Percentiles rank a stretch among this genome's conserved stretches.
Evolutionary conservation across 2,329 filamentous ascomycete genomes (phyloP).

Genomic region (Pyrenophora teres): DNA sequence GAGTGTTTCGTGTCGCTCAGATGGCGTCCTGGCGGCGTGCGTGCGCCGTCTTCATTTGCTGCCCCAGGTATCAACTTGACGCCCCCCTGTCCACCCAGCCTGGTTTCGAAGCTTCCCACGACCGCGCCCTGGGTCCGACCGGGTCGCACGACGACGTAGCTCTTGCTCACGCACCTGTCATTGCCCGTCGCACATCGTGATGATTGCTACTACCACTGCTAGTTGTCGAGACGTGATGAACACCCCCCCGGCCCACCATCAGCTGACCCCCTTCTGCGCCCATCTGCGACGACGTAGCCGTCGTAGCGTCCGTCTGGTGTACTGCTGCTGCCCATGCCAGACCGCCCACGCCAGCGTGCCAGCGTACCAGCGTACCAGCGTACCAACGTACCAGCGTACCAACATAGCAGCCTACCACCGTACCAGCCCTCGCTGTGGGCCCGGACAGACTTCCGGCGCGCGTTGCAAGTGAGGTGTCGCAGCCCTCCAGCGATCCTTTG

Average conservation of each 20-base stretch:
- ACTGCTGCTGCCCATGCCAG: conserved; percentile 22
- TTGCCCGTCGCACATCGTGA: conserved; percentile 16
- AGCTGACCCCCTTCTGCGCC: conserved; percentile 35
- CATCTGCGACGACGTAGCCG: conserved; percentile 23
- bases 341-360: background rate
- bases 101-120: conserved; percentile 25
- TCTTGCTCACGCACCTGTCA: conserved; percentile 14
- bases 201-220: conserved; percentile 20
- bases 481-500: conserved; percentile 18
- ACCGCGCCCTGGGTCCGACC: conserved; percentile 28
- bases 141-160: conserved; percentile 28
- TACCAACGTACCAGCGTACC: conserved; percentile 6
- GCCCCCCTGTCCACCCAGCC: conserved; percentile 29
- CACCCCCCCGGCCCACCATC: conserved; percentile 24
- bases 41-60: conserved; percentile 38
- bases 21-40: conserved; percentile 16
- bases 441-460: conserved; percentile 35
- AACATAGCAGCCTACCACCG: background rate
- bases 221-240: conserved; percentile 18
- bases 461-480: conserved; percentile 37
- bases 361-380: background rate
- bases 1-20: conserved; percentile 34
- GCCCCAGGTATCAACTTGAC: conserved; percentile 29
- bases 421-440: conserved; percentile 20
- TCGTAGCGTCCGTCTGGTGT: conserved; percentile 19